Conservation (phyloP, 768 basidiomycete genomes). For the Suillus cothurnatus region DNA sequence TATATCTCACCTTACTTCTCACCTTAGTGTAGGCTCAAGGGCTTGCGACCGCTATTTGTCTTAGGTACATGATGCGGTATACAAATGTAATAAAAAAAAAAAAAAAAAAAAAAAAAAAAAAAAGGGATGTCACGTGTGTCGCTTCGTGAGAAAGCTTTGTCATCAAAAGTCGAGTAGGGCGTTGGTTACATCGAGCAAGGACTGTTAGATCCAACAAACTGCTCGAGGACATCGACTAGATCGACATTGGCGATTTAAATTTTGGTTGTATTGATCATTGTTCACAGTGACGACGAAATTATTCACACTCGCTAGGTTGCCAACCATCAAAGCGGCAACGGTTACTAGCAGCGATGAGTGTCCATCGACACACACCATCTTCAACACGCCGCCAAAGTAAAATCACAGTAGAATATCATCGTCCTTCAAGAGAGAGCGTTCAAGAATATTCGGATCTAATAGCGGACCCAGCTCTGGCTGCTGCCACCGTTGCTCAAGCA, state of each 20-base stretch:
- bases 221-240: neutral
- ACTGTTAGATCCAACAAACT: neutral
- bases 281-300: neutral
- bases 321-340: conserved; percentile 7
- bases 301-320: conserved; percentile 1
- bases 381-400: conserved; percentile 46
- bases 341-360: conserved; percentile 7
- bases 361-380: conserved; percentile 27
- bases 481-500: conserved; percentile 45
- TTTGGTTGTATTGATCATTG: neutral
- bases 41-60: no score
- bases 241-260: neutral
- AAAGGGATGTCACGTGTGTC: neutral
- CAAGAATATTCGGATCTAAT: conserved; percentile 79
- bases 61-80: no score
- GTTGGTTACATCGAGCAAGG: neutral
- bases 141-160: conserved; percentile 1
- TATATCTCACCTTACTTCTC: no score
- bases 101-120: no score
- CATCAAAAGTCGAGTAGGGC: neutral
- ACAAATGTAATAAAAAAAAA: no score
- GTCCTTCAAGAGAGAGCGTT: conserved; percentile 73
- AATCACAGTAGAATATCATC: conserved; percentile 76
- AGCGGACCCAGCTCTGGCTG: conserved; percentile 57
- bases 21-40: no score